Percentiles rank a stretch among this genome's conserved stretches.
Evolutionary conservation across 257 asterid genomes (phyloP).

Genomic region (Nicotiana benthamiana): DNA sequence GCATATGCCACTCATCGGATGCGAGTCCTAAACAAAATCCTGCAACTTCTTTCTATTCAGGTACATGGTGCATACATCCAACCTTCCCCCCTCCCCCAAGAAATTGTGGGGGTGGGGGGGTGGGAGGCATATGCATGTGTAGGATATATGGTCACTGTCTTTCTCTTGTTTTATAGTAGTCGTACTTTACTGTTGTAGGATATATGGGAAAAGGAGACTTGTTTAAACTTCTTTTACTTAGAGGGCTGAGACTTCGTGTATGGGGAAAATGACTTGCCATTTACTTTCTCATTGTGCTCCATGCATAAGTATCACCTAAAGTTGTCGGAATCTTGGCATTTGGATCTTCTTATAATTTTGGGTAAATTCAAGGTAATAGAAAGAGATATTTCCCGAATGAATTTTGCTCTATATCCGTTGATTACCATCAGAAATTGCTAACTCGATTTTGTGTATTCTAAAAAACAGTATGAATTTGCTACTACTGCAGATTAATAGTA

Average conservation of each 20-base stretch:
- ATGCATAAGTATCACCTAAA: background rate
- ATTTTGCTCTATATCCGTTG: background rate
- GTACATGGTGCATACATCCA: conserved; percentile 14
- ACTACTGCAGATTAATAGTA: background rate
- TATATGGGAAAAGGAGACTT: background rate
- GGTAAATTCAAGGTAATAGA: background rate
- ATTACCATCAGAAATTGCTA: background rate
- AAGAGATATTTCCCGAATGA: background rate
- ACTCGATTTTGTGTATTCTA: background rate
- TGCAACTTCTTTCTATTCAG: conserved; percentile 56
- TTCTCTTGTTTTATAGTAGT: background rate
- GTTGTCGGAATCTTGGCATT: background rate
- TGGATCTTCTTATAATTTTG: background rate
- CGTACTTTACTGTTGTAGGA: background rate
- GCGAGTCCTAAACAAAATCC: conserved; percentile 57
- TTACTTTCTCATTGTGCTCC: background rate
- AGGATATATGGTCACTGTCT: background rate
- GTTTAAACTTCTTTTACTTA: background rate
- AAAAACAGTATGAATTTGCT: background rate
- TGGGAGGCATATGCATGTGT: background rate
- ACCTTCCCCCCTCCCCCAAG: background rate
- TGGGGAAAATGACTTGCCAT: background rate
- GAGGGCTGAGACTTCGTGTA: background rate
- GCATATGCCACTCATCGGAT: conserved; percentile 61
- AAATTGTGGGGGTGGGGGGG: too few species aligned